Conservation (phyloP, 108 stramenopile species). For the Nitzschia sp. region DNA sequence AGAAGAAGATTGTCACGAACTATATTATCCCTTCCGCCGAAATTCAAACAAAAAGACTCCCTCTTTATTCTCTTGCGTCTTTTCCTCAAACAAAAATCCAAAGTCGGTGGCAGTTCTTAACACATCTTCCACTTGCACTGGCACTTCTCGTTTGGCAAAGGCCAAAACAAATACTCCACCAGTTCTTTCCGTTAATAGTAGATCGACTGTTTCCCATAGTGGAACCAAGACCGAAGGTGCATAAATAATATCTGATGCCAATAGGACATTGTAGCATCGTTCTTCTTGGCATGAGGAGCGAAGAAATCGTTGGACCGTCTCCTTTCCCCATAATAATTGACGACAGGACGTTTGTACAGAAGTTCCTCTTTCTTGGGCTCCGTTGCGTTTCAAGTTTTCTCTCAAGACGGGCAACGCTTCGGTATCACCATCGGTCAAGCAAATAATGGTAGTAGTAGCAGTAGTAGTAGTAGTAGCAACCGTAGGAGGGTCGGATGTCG, state of each 20-base stretch:
- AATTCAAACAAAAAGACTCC: slow-evolving; percentile 16
- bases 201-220: slow-evolving; percentile 32
- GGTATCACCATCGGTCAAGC: slow-evolving; percentile 69
- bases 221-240: slow-evolving; percentile 21
- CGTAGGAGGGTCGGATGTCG: neutral
- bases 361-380: neutral
- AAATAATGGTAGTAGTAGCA: slow-evolving; percentile 1
- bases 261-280: slow-evolving; percentile 50
- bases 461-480: neutral
- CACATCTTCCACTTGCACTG: slow-evolving; percentile 55
- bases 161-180: slow-evolving; percentile 62
- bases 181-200: slow-evolving; percentile 5
- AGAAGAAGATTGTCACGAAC: no score
- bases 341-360: slow-evolving; percentile 30
- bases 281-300: neutral
- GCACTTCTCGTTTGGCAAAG: slow-evolving; percentile 57
- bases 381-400: slow-evolving; percentile 35
- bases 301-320: slow-evolving; percentile 15
- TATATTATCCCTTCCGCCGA: slow-evolving; percentile 6
- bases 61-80: neutral
- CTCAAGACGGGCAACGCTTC: slow-evolving; percentile 42
- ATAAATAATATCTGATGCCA: slow-evolving; percentile 38
- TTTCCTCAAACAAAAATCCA: slow-evolving; percentile 35
- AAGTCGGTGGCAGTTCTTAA: slow-evolving; percentile 25
- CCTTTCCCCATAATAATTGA: slow-evolving; percentile 76